phyloP scores from a whole-genome alignment of 805 yeast species.

The Candida bentonensis region DNA sequence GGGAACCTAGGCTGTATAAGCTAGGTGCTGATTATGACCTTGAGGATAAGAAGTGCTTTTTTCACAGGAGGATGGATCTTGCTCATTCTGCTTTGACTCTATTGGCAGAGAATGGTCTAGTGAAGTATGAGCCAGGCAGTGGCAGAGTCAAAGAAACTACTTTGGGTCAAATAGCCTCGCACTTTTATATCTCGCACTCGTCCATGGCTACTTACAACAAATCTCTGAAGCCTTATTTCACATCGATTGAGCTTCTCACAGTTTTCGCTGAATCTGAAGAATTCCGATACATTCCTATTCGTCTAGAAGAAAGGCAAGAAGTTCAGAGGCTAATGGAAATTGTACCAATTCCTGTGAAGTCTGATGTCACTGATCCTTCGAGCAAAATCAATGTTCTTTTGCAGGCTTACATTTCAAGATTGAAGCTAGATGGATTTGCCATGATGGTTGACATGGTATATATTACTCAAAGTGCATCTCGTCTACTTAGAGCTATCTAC shows the following conservation, averaged over 20 bases:
- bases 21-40: conserved; percentile 51
- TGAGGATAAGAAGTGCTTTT: conserved; percentile 29
- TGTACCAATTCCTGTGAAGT: conserved; percentile 81
- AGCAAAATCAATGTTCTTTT: conserved; percentile 70
- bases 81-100: conserved; percentile 61
- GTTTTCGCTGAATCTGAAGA: conserved; percentile 75
- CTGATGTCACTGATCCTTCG: conserved; percentile 49
- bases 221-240: conserved; percentile 47
- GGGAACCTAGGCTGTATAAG: conserved; percentile 59
- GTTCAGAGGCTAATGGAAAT: conserved; percentile 50
- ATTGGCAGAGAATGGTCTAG: conserved; percentile 42
- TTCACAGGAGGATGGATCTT: conserved; percentile 47
- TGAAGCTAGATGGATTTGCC: conserved; percentile 76
- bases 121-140: conserved; percentile 38
- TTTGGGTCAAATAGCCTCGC: conserved; percentile 72
- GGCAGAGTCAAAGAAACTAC: conserved; percentile 47
- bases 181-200: conserved; percentile 64
- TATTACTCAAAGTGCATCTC: conserved; percentile 83
- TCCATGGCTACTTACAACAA: conserved; percentile 58
- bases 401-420: conserved; percentile 74
- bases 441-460: conserved; percentile 86
- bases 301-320: conserved; percentile 77
- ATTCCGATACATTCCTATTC: conserved; percentile 66
- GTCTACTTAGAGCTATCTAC: conserved; percentile 72
- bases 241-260: conserved; percentile 61